Evolutionary conservation across 129 eudicot genomes (phyloP), one percentile per base, ranked within the genome.

Genomic region (Flaveria ramosissima): DNA sequence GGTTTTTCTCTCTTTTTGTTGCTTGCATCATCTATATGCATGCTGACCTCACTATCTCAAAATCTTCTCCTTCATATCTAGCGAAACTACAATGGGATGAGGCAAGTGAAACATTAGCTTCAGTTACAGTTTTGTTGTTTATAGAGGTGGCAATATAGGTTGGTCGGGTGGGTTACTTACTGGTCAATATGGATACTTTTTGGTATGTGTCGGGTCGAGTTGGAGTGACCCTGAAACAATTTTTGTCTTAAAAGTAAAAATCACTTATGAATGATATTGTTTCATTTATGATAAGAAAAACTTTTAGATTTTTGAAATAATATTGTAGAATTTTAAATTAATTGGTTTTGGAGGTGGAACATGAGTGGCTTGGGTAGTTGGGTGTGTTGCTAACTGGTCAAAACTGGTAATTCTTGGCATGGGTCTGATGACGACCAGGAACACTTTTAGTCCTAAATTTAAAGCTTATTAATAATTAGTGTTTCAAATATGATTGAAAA

Each of bases 1-100:
- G 99, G 62, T 80, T 94, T 80, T 91, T 94, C 92, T 84, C 86
- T 73, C 80, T 94, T 21, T 94, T 94, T 66, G 83, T 91, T 78
- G 89, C 97, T 68, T 91, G 97, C 87, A 84, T 94, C 55, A 83
- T 84, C 63, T 94, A 89, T 71, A 83, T 76, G 74, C 96, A 88
- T 80, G 92, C 92, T 62, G 99, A 94, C 84, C 69, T 94, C 68
- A 89, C 99, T n/a, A 94, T 94, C 88, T 94, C 99, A 68, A 94
- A 94, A 80, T 87, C 93, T 15, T 91, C 99, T 39, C 74, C 99
- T 63, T 91, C 97, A 47, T 94, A 94, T 82, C 30, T 94, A 36
- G 99, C 97, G 15, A 91, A 89, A 84, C 82, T 89, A 71, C 99
- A 94, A 78, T 94, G 96, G 99, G 99, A 94, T 50, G 97, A 94